Evolutionary conservation across 2,329 filamentous ascomycete genomes (phyloP).

Genomic region (Talaromyces rugulosus): DNA sequence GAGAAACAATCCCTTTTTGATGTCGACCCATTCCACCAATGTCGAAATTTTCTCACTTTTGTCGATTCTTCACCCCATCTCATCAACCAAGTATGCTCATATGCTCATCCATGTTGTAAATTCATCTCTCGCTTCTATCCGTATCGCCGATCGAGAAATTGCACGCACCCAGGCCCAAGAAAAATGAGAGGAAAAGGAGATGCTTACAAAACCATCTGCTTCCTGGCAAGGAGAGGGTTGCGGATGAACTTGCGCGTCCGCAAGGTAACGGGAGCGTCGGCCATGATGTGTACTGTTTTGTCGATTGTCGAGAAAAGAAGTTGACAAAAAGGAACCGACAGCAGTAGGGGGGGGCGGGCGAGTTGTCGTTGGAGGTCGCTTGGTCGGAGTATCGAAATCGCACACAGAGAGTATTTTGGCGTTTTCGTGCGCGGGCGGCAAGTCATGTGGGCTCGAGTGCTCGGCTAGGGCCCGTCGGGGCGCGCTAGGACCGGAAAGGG

Average conservation of each 20-base stretch:
- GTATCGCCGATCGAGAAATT: constrained; percentile 1
- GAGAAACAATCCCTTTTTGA: background rate
- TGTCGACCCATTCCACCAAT: background rate
- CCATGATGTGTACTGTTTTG: constrained; percentile 66
- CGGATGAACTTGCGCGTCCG: constrained; percentile 99
- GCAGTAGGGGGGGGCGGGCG: background rate
- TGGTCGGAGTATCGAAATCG: background rate
- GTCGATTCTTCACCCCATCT: background rate
- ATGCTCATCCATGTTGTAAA: background rate
- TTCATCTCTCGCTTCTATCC: background rate
- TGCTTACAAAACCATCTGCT: constrained; percentile 99
- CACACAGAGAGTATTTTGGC: constrained; percentile 6
- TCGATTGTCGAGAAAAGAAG: constrained; percentile 1
- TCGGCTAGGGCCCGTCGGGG: constrained; percentile 33
- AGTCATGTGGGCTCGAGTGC: constrained; percentile 27
- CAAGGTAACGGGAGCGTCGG: constrained; percentile 73
- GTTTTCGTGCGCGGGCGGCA: constrained; percentile 34
- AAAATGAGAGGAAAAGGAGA: constrained; percentile 15
- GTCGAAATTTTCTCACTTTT: background rate
- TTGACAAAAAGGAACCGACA: background rate
- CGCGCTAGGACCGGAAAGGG: constrained; percentile 24
- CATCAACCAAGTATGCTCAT: background rate
- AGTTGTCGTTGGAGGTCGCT: constrained; percentile 19
- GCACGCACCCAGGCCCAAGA: background rate
- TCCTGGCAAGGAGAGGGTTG: constrained; percentile 97